phyloP scores from a whole-genome alignment of 2,329 filamentous ascomycete genomes.

The Aspergillus puulaauensis region DNA sequence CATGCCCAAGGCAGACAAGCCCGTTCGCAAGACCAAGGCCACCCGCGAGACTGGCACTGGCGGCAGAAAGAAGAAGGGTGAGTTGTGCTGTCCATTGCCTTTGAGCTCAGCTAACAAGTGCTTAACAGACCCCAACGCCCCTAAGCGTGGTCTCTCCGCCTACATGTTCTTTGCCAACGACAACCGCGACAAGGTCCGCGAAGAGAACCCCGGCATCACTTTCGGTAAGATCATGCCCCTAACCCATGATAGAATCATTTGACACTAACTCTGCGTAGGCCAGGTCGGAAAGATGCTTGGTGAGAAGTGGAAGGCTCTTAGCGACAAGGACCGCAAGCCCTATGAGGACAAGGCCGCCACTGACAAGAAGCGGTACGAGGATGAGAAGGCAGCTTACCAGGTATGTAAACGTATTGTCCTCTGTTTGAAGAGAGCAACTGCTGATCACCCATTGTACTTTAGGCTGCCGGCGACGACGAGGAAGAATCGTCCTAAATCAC shows the following conservation, averaged over 20 bases:
- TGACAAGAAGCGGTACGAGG: conserved; percentile 99
- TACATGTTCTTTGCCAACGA: conserved; percentile 99
- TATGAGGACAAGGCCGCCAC: conserved; percentile 95
- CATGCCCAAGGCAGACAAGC: conserved; percentile 67
- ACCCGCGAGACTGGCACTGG: conserved; percentile 44
- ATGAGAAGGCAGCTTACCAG: conserved; percentile 93
- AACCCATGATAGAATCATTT: neutral
- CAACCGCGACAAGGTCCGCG: conserved; percentile 95
- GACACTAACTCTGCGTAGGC: conserved; percentile 50
- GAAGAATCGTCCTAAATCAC: conserved; percentile 46
- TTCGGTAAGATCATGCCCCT: conserved; percentile 66
- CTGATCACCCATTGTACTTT: neutral
- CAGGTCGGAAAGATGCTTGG: conserved; percentile 98
- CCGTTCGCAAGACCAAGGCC: conserved; percentile 61
- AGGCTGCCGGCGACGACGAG: conserved; percentile 58
- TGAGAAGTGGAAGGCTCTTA: conserved; percentile 97
- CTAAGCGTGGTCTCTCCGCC: conserved; percentile 97
- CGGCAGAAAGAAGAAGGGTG: conserved; percentile 71
- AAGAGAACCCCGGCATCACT: conserved; percentile 96
- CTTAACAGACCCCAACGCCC: conserved; percentile 84
- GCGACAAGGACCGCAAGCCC: conserved; percentile 85
- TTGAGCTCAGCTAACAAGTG: conserved; percentile 13
- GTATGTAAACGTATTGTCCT: conserved; percentile 53
- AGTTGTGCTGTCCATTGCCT: conserved; percentile 21
- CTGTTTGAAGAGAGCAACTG: conserved; percentile 4